phyloP scores from a whole-genome alignment of 176 grass and related monocot genomes.

The Oryza glaberrima region DNA sequence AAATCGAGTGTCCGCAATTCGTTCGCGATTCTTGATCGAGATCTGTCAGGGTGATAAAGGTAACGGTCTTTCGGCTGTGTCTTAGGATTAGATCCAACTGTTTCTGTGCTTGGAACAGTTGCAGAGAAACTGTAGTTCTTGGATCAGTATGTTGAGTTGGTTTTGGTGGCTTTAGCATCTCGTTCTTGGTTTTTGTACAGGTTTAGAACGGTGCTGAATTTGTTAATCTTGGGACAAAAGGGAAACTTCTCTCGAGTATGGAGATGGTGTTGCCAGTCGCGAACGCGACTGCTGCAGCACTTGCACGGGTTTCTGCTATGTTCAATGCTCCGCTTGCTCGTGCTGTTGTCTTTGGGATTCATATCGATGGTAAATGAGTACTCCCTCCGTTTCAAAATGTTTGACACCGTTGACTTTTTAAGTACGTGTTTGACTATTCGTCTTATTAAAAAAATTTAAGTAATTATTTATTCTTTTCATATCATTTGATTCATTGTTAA shows the following conservation, averaged over 20 bases:
- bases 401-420: no score
- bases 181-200: not conserved
- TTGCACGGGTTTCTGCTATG: conserved; percentile 43
- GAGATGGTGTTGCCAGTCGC: conserved; percentile 38
- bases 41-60: not conserved
- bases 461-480: no score
- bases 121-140: not conserved
- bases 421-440: no score
- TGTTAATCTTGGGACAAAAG: not conserved
- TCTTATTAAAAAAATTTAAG: no score
- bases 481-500: no score
- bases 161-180: not conserved
- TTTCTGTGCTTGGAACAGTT: not conserved
- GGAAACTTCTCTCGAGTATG: not conserved
- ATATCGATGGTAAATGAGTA: conserved; percentile 49
- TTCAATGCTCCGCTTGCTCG: conserved; percentile 53
- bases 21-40: not conserved
- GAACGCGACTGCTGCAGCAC: conserved; percentile 39
- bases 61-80: not conserved
- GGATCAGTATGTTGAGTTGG: not conserved
- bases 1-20: not conserved
- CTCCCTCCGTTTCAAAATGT: no score
- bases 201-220: not conserved
- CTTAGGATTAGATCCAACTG: not conserved
- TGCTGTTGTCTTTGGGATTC: conserved; percentile 61